Conservation (phyloP, 768 basidiomycete genomes). For the Tulasnella sp. region DNA sequence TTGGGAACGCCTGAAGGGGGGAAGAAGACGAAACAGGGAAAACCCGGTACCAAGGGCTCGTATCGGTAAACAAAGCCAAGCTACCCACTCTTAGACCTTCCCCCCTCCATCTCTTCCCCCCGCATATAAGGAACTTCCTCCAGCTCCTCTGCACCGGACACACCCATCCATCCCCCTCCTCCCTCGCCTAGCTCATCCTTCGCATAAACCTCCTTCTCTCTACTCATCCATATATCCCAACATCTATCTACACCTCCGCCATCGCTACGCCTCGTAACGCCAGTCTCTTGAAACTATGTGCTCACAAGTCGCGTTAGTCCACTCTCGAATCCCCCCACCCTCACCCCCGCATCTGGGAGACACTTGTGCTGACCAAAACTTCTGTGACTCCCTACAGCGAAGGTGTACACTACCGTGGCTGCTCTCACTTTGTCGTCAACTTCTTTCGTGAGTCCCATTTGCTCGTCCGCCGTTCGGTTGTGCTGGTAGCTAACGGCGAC, state of each 20-base stretch:
- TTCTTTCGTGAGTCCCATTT: constrained; percentile 20
- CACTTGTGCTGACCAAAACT: constrained; percentile 4
- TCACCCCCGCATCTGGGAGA: background rate
- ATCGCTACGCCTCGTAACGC: background rate
- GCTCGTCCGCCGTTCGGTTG: background rate
- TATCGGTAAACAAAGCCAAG: constrained; percentile 8
- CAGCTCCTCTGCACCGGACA: background rate
- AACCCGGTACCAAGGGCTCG: background rate
- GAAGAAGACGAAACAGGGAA: constrained; percentile 13
- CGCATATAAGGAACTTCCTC: constrained; percentile 11
- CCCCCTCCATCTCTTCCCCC: background rate
- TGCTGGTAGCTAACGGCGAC: background rate
- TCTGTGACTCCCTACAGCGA: constrained; percentile 16
- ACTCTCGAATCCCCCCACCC: background rate
- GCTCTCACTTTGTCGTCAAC: constrained; percentile 28
- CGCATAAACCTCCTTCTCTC: background rate
- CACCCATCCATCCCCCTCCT: constrained; percentile 1
- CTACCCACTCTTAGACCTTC: background rate
- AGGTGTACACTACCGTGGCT: constrained; percentile 27
- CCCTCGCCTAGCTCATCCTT: constrained; percentile 3
- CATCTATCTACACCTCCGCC: background rate
- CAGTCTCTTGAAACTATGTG: constrained; percentile 13
- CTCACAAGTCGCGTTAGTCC: constrained; percentile 28
- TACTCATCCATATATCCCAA: background rate
- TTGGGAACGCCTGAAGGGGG: constrained; percentile 7